Percentiles rank a stretch among this genome's conserved stretches.
These are phyloP conservation scores for Coemansia sp. DNA, from an alignment of 192 early-diverging fungal genomes.

Conservation along the genomic window DNA sequence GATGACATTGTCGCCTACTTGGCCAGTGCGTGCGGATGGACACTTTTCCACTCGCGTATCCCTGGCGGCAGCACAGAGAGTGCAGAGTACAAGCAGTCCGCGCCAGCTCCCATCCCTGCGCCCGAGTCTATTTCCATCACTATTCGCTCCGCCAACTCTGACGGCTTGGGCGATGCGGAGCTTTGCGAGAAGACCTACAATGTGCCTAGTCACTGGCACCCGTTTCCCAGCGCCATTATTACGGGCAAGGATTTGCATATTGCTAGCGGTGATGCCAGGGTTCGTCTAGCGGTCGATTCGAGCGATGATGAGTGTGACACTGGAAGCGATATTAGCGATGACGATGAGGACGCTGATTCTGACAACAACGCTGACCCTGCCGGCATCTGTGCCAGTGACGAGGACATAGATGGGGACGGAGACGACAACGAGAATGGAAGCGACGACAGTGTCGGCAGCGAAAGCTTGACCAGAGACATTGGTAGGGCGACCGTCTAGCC, in stretches of 20 bases:
- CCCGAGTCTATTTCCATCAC: constrained; percentile 15
- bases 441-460: constrained; percentile 9
- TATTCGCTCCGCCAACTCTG: neutral
- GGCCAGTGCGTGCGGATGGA: constrained; percentile 74
- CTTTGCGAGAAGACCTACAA: constrained; percentile 20
- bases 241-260: constrained; percentile 41
- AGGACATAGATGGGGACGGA: neutral
- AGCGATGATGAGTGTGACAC: constrained; percentile 34
- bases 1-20: constrained; percentile 83
- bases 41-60: constrained; percentile 65
- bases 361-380: neutral
- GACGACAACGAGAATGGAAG: neutral
- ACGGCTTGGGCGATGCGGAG: neutral
- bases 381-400: neutral
- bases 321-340: constrained; percentile 10
- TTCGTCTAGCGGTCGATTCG: constrained; percentile 35
- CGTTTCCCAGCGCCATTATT: constrained; percentile 44
- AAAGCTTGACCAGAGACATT: constrained; percentile 14
- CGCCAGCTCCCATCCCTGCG: constrained; percentile 8
- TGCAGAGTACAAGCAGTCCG: constrained; percentile 30
- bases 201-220: constrained; percentile 49
- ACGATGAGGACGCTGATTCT: neutral
- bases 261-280: constrained; percentile 32
- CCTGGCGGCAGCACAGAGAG: constrained; percentile 59
- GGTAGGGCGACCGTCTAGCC: constrained; percentile 8